phyloP scores from a whole-genome alignment of 2,329 filamentous ascomycete genomes.

The Tympanopsis confertula region DNA sequence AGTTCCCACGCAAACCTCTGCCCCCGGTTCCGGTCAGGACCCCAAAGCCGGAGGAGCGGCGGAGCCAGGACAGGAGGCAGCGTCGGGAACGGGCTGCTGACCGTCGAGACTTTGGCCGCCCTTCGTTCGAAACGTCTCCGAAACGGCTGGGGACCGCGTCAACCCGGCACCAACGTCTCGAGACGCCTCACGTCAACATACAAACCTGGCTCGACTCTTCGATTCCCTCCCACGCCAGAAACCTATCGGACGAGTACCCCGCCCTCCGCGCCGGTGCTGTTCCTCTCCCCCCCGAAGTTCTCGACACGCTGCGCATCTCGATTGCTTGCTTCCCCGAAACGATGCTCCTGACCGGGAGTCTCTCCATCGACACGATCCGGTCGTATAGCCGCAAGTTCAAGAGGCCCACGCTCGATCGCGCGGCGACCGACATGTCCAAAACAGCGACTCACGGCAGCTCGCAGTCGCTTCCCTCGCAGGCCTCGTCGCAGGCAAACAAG shows the following conservation, averaged over 20 bases:
- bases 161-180: not conserved
- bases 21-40: too few species aligned
- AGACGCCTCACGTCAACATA: conserved; percentile 3
- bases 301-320: conserved; percentile 40
- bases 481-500: not conserved
- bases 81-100: too few species aligned
- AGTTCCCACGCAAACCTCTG: too few species aligned
- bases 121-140: too few species aligned
- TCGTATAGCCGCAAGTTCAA: conserved; percentile 38
- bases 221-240: conserved; percentile 5
- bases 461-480: not conserved
- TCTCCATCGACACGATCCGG: conserved; percentile 46
- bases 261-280: conserved; percentile 21
- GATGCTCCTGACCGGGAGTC: conserved; percentile 40
- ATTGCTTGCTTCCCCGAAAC: conserved; percentile 46
- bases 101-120: too few species aligned
- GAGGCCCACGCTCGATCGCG: not conserved
- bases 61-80: too few species aligned
- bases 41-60: too few species aligned
- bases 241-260: not conserved
- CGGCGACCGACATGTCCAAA: too few species aligned
- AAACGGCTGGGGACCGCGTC: too few species aligned
- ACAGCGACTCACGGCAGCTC: too few species aligned
- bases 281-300: conserved; percentile 37
- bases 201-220: conserved; percentile 11